Evolutionary conservation across 2,329 filamentous ascomycete genomes (phyloP), one percentile per base, ranked within the genome.

Genomic region (Aspergillus hortae): DNA sequence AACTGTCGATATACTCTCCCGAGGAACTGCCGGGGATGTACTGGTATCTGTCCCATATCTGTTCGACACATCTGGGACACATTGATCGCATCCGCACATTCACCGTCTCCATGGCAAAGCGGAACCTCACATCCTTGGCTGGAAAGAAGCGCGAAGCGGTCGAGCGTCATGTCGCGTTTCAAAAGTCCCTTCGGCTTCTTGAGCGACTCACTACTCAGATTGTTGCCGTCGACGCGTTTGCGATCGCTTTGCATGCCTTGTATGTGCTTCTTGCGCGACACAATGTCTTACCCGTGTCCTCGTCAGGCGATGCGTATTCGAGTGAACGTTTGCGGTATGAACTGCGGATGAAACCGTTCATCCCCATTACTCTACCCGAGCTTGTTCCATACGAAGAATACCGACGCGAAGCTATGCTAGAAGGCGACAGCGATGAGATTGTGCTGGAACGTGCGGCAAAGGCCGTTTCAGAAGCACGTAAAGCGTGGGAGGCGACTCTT

Each of bases 21-120:
- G 88, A 95, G 67, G 94, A 99, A 69, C 78, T 94, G 9, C 82
- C 85, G 0, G 85, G 84, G 21, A 95, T 96, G 88, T 97, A 97
- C 70, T 94, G 88, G 85, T 91, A 96, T 68, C 75, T 96, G 56
- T 83, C 89, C 60, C 83, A 89, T 73, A 74, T 95, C 53, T 77
- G 88, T 64, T 81, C 85, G 66, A 83, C 87, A 50, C 78, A 87
- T 55, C 73, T 84, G 43, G 79, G 84, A 65, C 84, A 96, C 62
- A 74, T 88, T 21, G 86, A 90, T 60, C 82, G 88, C 48, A 90
- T 94, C 61, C 83, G 86, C 60, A 77, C 80, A 2, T 90, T 89
- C 59, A 78, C 85, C 6, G 69, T 71, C 35, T 61, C 67, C 17
- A 64, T 67, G 17, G 60, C 62, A 44, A 68, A 64, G 52, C 64